Evolutionary conservation across 129 eudicot genomes (phyloP).

Genomic region (Helianthus annuus): HanXRQr2.0-SUNRISE NC_035436.2:188330339-188330838

Average conservation of each 20-base stretch:
- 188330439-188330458: neutral
- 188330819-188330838: constrained; percentile 92
- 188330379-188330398: constrained; percentile 74
- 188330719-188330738: neutral
- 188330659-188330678: constrained; percentile 89
- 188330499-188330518: constrained; percentile 98
- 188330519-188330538: constrained; percentile 87
- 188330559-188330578: constrained; percentile 81
- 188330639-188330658: constrained; percentile 80
- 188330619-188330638: constrained; percentile 86
- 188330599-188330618: constrained; percentile 81
- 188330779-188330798: constrained; percentile 82
- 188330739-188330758: neutral
- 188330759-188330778: constrained; percentile 78
- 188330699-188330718: constrained; percentile 23
- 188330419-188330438: constrained; percentile 49
- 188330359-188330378: constrained; percentile 67
- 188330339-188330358: constrained; percentile 62
- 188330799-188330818: constrained; percentile 99
- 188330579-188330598: constrained; percentile 78
- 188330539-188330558: constrained; percentile 86
- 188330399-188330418: constrained; percentile 81
- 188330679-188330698: constrained; percentile 48
- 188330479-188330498: constrained; percentile 58
- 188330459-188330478: neutral